Percentiles rank a stretch among this genome's conserved stretches.
phyloP scores from a whole-genome alignment of 192 early-diverging fungal genomes.

The Martensiomyces pterosporus region DNA sequence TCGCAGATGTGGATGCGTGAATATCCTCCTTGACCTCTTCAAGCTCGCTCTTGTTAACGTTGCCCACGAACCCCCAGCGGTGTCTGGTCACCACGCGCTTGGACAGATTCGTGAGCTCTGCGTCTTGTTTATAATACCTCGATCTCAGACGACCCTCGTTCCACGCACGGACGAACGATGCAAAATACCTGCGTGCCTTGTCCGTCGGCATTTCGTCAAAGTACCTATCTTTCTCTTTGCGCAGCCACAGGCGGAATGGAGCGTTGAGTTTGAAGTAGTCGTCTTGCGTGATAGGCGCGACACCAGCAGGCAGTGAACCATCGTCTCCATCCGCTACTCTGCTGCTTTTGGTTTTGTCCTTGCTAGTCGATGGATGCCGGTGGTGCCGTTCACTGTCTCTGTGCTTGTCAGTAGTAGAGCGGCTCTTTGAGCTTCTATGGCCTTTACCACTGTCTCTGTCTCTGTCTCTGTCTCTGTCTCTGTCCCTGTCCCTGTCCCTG shows the following conservation, averaged over 20 bases:
- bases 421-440: too few species aligned
- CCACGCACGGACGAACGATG: conserved; percentile 85
- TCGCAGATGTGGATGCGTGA: conserved; percentile 5
- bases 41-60: conserved; percentile 36
- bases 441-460: too few species aligned
- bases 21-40: conserved; percentile 8
- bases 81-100: conserved; percentile 64
- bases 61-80: conserved; percentile 69
- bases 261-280: conserved; percentile 76
- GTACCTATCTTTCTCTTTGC: conserved; percentile 64
- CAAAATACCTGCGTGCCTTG: conserved; percentile 70
- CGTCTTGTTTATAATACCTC: conserved; percentile 50
- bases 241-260: conserved; percentile 82
- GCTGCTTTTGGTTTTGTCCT: too few species aligned
- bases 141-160: conserved; percentile 67
- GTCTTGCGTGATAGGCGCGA: conserved; percentile 41
- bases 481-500: too few species aligned
- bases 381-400: too few species aligned
- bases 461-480: too few species aligned
- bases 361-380: too few species aligned
- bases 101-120: conserved; percentile 59
- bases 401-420: too few species aligned
- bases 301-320: too few species aligned
- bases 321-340: too few species aligned
- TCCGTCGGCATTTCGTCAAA: conserved; percentile 71